These are phyloP conservation scores for Colletotrichum magnum DNA, from an alignment of 2,329 filamentous ascomycete species.

Conservation along the genomic window DNA sequence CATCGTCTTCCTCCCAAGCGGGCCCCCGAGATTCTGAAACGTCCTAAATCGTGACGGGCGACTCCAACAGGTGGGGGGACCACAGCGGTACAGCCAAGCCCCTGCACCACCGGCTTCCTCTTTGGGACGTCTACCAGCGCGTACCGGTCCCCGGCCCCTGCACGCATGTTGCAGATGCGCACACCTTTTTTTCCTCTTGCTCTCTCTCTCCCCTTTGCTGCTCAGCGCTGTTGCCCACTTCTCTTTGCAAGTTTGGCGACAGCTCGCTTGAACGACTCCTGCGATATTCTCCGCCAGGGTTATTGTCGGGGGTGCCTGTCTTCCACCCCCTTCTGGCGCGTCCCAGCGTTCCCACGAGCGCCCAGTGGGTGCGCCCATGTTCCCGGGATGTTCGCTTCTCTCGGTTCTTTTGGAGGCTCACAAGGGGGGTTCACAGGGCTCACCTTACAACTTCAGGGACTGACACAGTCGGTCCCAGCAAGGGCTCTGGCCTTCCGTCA, in stretches of 20 bases:
- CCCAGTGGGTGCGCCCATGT: conserved; percentile 7
- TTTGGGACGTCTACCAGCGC: conserved; percentile 23
- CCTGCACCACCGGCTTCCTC: conserved; percentile 30
- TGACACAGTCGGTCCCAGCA: not conserved
- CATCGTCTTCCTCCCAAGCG: conserved; percentile 8
- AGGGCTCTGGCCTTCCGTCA: conserved; percentile 11
- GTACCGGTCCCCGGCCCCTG: conserved; percentile 15
- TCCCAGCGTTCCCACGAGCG: not conserved
- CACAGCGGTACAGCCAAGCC: not conserved
- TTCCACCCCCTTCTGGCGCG: not conserved
- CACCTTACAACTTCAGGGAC: not conserved
- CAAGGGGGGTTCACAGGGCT: not conserved
- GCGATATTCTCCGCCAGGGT: not conserved
- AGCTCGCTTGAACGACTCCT: not conserved
- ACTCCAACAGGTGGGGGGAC: conserved; percentile 27
- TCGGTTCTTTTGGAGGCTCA: conserved; percentile 7
- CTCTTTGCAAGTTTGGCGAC: not conserved
- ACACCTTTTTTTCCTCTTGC: not conserved
- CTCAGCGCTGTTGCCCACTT: not conserved
- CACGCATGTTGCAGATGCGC: conserved; percentile 27
- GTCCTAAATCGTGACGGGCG: conserved; percentile 39
- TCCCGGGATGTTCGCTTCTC: conserved; percentile 15
- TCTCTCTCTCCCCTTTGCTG: not conserved
- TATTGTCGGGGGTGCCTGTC: not conserved
- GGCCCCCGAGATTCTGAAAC: conserved; percentile 36